Evolutionary conservation across 345 rosid genomes (phyloP).

Genomic region (Brassica cretica): DNA sequence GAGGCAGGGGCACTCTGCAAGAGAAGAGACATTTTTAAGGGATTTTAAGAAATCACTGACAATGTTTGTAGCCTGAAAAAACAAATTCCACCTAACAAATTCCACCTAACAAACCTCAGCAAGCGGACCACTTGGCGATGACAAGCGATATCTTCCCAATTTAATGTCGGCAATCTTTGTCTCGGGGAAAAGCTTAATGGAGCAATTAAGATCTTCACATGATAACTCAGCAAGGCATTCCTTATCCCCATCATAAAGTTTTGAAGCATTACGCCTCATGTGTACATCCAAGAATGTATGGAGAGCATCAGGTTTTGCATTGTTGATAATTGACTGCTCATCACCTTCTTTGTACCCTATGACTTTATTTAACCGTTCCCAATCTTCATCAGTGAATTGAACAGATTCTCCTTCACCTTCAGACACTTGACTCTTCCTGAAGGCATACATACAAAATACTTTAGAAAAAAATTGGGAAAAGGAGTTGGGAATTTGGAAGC

Average conservation of each 20-base stretch:
- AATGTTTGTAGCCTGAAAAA: slow-evolving; percentile 25
- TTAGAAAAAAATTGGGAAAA: slow-evolving; percentile 17
- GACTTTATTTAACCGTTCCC: slow-evolving; percentile 81
- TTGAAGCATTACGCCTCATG: slow-evolving; percentile 93
- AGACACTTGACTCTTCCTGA: slow-evolving; percentile 62
- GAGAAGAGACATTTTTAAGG: slow-evolving; percentile 20
- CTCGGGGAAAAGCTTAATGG: slow-evolving; percentile 85
- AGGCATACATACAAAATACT: slow-evolving; percentile 33
- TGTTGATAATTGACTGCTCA: slow-evolving; percentile 48
- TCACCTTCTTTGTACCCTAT: slow-evolving; percentile 91
- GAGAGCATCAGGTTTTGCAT: slow-evolving; percentile 66
- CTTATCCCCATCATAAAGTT: slow-evolving; percentile 66
- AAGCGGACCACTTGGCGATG: slow-evolving; percentile 91
- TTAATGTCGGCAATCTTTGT: slow-evolving; percentile 80
- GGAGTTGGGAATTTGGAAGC: slow-evolving; percentile 14
- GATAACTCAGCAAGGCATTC: slow-evolving; percentile 87
- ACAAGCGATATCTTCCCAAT: slow-evolving; percentile 82
- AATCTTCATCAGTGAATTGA: slow-evolving; percentile 79
- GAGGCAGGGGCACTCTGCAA: slow-evolving; percentile 84
- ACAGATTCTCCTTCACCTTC: slow-evolving; percentile 75
- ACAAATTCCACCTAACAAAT: slow-evolving; percentile 27
- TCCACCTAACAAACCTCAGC: slow-evolving; percentile 69
- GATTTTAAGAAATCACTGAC: slow-evolving; percentile 18
- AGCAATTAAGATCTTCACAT: slow-evolving; percentile 76
- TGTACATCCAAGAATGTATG: slow-evolving; percentile 77